Evolutionary conservation across 1,284 basidiomycete genomes (phyloP).

Genomic region (Wolfiporia cocos): DNA sequence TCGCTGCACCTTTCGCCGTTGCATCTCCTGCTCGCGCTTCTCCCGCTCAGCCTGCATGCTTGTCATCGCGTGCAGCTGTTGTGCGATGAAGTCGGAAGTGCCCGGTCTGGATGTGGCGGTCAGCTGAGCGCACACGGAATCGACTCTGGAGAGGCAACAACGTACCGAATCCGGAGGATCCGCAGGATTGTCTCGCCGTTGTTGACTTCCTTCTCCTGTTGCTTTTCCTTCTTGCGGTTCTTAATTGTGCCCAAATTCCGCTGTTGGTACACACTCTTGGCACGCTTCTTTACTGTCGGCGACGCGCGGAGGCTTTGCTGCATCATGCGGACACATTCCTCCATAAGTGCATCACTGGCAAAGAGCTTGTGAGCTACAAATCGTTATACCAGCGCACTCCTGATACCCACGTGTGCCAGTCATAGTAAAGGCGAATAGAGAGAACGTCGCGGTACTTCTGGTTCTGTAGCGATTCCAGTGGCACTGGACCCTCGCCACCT

Average conservation of each 20-base stretch:
- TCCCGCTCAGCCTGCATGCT: slow-evolving; percentile 73
- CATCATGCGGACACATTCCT: slow-evolving; percentile 94
- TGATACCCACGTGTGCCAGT: slow-evolving; percentile 76
- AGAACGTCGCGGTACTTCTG: slow-evolving; percentile 93
- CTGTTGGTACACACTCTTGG: slow-evolving; percentile 87
- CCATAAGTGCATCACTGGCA: slow-evolving; percentile 82
- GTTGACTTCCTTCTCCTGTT: slow-evolving; percentile 64
- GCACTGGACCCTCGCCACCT: slow-evolving; percentile 85
- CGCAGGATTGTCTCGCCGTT: slow-evolving; percentile 89
- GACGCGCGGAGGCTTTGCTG: slow-evolving; percentile 72
- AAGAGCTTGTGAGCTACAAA: not conserved
- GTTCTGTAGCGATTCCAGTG: slow-evolving; percentile 88
- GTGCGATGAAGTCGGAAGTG: slow-evolving; percentile 85
- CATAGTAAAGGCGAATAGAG: slow-evolving; percentile 89
- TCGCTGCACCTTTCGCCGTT: slow-evolving; percentile 43
- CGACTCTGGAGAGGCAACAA: slow-evolving; percentile 7
- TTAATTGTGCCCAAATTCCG: slow-evolving; percentile 95
- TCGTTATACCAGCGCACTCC: slow-evolving; percentile 7
- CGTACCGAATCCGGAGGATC: slow-evolving; percentile 89
- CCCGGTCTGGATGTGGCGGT: slow-evolving; percentile 44
- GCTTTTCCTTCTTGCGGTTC: slow-evolving; percentile 91
- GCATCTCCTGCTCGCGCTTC: slow-evolving; percentile 48
- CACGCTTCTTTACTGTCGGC: slow-evolving; percentile 78
- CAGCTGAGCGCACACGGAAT: not conserved
- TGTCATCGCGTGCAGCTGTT: slow-evolving; percentile 77